These are phyloP conservation scores for Withania somnifera DNA, from an alignment of 305 asterid species.

Conservation along the genomic window DNA sequence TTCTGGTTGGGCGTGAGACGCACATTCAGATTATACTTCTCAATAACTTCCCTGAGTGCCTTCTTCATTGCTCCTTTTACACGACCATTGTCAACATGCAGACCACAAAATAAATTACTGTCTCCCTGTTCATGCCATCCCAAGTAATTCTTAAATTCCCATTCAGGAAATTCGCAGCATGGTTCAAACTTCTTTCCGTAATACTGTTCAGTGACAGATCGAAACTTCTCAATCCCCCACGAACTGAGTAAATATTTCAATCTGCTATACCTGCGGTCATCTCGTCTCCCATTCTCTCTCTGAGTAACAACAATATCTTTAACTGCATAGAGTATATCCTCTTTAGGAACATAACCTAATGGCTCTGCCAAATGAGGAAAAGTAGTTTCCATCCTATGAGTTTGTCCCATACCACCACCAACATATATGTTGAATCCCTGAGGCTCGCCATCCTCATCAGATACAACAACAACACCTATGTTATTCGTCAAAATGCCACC, in stretches of 20 bases:
- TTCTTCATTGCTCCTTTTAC: constrained; percentile 29
- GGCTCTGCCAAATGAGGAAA: constrained; percentile 87
- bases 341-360: constrained; percentile 91
- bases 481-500: constrained; percentile 79
- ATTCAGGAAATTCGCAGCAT: constrained; percentile 67
- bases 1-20: constrained; percentile 95
- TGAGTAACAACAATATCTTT: constrained; percentile 92
- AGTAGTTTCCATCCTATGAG: constrained; percentile 75
- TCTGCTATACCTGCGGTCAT: constrained; percentile 90
- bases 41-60: constrained; percentile 27
- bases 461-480: constrained; percentile 72
- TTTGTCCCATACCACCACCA: constrained; percentile 99
- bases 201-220: constrained; percentile 67
- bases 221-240: constrained; percentile 94
- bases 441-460: constrained; percentile 80
- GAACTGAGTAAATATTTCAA: constrained; percentile 87
- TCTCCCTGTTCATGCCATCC: constrained; percentile 99
- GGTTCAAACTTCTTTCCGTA: constrained; percentile 78
- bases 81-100: constrained; percentile 37
- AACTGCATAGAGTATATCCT: constrained; percentile 78
- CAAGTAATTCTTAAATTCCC: constrained; percentile 91
- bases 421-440: constrained; percentile 88
- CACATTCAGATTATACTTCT: constrained; percentile 49
- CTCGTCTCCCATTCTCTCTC: constrained; percentile 93
- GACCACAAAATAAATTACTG: constrained; percentile 55